Evolutionary conservation across 805 yeast genomes (phyloP), one percentile per base, ranked within the genome.

Genomic region (Brettanomyces sp.): DNA sequence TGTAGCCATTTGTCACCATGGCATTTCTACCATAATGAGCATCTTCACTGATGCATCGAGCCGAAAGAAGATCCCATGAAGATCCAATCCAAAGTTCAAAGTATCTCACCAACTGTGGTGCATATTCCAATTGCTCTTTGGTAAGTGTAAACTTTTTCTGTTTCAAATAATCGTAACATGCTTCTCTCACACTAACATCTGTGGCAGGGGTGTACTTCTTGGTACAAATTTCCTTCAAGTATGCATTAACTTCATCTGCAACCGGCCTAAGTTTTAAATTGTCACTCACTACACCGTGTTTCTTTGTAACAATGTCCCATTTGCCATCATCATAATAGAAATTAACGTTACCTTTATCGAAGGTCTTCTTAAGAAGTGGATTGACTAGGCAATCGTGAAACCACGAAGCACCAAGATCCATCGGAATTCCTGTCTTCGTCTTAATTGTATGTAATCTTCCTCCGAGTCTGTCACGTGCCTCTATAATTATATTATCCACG

Each of bases 331-430:
- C 68, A 47, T 60, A 65, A 30, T 57, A 59, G 37, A 51, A 58
- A 7, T 56, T 39, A 32, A 64, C 62, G 43, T 63, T 54, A 5
- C 56, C 58, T 18, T 52, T 54, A 1, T 40, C 47, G 42, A 55
- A 57, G 1, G 70, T 79, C 50, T 75, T 77, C 33, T 69, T 63
- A 47, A 86, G 75, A 25, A 85, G 67, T 1, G 72, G 66, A 56
- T 89, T 89, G 39, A 72, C 69, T 44, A 86, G 63, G 5, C 88
- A 76, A 52, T 87, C 95, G 56, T 89, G 96, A 59, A 84, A 85
- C 96, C 96, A 89, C 9, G 91, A 77, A 0, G 95, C 96, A 1
- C 96, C 96, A 18, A 87, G 53, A 58, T 88, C 95, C 47, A 82
- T 74, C 5, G 63, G 54, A 11, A 57, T 47, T 5, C 62, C 62